phyloP scores from a whole-genome alignment of 371 early-diverging fungal species.

The Zancudomyces culisetae region DNA sequence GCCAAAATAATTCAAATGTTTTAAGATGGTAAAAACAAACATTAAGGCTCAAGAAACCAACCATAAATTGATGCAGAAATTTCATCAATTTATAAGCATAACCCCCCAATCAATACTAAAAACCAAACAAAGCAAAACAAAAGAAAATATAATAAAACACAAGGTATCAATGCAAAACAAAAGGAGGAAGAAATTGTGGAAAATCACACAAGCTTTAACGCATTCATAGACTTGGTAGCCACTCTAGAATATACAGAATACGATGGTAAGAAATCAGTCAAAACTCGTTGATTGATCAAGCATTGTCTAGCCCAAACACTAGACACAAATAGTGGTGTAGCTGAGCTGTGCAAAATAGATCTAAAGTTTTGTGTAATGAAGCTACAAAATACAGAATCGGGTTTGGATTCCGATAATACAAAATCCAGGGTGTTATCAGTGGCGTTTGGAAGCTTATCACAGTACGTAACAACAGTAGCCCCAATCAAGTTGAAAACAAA shows the following conservation, averaged over 20 bases:
- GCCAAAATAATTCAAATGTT: too few species aligned
- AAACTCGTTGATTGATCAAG: constrained; percentile 4
- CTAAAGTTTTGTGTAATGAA: too few species aligned
- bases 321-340: constrained; percentile 1
- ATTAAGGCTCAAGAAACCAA: too few species aligned
- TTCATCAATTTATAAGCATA: too few species aligned
- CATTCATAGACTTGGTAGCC: background rate
- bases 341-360: background rate
- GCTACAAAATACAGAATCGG: background rate
- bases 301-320: constrained; percentile 5
- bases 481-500: background rate
- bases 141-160: background rate
- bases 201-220: background rate
- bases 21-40: too few species aligned
- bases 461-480: background rate
- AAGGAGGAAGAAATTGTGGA: background rate
- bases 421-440: background rate
- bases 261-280: background rate
- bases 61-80: too few species aligned
- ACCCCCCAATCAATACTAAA: background rate
- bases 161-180: background rate
- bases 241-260: background rate
- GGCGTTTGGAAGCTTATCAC: background rate
- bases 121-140: background rate
- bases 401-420: background rate